Conservation (phyloP, 1,139 yeast genomes). For the Yamadazyma oceani region DNA sequence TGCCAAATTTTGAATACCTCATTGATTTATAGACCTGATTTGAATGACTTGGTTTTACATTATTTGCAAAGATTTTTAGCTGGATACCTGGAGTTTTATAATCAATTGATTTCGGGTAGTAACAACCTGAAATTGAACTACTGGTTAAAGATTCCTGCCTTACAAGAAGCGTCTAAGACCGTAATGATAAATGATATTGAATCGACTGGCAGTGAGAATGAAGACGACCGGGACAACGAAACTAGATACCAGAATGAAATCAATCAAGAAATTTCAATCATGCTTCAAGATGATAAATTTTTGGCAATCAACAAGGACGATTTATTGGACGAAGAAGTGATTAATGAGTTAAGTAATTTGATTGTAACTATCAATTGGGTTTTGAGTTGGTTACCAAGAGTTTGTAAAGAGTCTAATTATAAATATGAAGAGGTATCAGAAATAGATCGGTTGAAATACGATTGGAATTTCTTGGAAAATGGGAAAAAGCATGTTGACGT, state of each 20-base stretch:
- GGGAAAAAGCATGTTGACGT: constrained; percentile 27
- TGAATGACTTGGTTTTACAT: constrained; percentile 45
- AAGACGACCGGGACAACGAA: constrained; percentile 16
- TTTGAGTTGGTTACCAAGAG: constrained; percentile 54
- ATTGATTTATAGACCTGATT: constrained; percentile 52
- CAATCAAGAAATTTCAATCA: constrained; percentile 34
- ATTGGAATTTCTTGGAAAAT: constrained; percentile 58
- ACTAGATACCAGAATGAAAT: background rate
- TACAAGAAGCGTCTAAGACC: constrained; percentile 33
- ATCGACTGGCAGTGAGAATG: constrained; percentile 8
- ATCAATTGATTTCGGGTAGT: constrained; percentile 27
- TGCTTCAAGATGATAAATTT: constrained; percentile 28
- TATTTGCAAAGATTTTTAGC: constrained; percentile 32
- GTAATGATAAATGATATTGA: constrained; percentile 18
- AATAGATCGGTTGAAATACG: constrained; percentile 49
- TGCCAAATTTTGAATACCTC: constrained; percentile 64
- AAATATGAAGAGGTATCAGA: constrained; percentile 29
- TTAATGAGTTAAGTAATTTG: constrained; percentile 51
- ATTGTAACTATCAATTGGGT: constrained; percentile 49
- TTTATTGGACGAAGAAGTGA: constrained; percentile 42
- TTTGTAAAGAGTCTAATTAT: constrained; percentile 45
- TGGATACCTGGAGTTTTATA: constrained; percentile 31
- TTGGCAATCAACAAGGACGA: constrained; percentile 42
- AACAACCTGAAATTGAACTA: constrained; percentile 20
- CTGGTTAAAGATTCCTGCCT: constrained; percentile 45